Evolutionary conservation across 2,329 filamentous ascomycete species (phyloP), one percentile per base, ranked within the genome.

Genomic region (Fusarium metavorans): DNA sequence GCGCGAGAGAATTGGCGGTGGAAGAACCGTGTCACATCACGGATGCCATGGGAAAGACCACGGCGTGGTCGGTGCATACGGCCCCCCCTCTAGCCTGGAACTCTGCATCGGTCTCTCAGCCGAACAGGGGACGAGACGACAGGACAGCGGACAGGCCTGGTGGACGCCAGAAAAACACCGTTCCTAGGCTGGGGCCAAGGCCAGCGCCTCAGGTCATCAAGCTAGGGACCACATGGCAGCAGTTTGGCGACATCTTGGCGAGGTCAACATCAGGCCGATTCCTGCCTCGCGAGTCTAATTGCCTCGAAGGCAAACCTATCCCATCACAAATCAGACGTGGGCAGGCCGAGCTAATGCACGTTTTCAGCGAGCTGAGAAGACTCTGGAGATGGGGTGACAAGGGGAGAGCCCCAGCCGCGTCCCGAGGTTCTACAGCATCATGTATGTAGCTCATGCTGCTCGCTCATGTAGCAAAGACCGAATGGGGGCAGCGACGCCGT

Each of bases 41-140:
- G 50, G 68, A 70, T 58, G 39, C 41, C 11, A 60, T 45, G 56
- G 62, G 63, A 66, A 59, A 68, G 59, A 48, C 43, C 32, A 45
- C 45, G 25, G 48, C 34, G 35, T 67, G 72, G 72, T 56, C 56
- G 64, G 70, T 72, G 75, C 70, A 61, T 68, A 56, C 52, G 63
- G 65, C 68, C 61, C 48, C 25, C 48, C 73, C 58, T 68, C 76
- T 39, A 59, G 63, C 43, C 60, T 74, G 68, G 64, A 67, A 64
- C 65, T 59, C 56, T 67, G 57, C 62, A 57, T 60, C 48, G 37
- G 66, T 39, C 62, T 65, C 70, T 78, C 76, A 78, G 74, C 76
- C 74, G 76, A 73, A 43, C 76, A 78, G 66, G 76, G 76, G 74
- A 70, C 43, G 61, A 64, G 43, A 60, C 58, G 56, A 56, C 48